Conservation (phyloP, 169 alveolate species). For the Plasmodium vivax region DNA sequence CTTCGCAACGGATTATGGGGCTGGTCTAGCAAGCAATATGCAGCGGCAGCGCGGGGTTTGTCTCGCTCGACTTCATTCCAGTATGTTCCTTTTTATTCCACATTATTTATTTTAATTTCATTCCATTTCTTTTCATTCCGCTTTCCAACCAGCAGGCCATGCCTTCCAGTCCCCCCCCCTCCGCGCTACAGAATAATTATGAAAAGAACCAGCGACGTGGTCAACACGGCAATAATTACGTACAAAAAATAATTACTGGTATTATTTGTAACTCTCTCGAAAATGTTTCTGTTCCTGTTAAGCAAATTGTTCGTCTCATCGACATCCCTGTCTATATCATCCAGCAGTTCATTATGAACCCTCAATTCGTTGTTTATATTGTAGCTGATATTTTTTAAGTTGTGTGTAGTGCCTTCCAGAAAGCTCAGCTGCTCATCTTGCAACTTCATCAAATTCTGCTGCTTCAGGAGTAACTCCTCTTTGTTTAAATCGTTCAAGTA, state of each 20-base stretch:
- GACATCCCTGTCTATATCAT: conserved; percentile 78
- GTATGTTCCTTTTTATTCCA: background rate
- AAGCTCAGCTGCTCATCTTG: conserved; percentile 83
- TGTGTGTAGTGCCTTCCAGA: conserved; percentile 82
- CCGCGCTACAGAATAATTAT: conserved; percentile 52
- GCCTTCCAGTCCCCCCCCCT: background rate
- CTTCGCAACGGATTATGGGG: background rate
- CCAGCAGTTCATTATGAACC: conserved; percentile 79
- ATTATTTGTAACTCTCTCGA: conserved; percentile 75
- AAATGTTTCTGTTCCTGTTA: conserved; percentile 77
- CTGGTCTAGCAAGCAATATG: background rate
- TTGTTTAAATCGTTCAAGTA: conserved; percentile 38
- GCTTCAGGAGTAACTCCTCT: conserved; percentile 53
- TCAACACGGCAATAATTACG: conserved; percentile 75
- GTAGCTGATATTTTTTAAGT: conserved; percentile 80
- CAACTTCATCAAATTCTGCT: conserved; percentile 79
- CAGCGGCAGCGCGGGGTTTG: background rate
- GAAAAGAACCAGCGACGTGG: conserved; percentile 74
- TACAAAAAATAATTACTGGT: conserved; percentile 80
- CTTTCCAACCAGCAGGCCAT: background rate
- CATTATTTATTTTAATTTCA: background rate
- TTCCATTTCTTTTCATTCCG: background rate
- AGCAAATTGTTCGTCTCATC: conserved; percentile 78
- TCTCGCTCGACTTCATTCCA: background rate
- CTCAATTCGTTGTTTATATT: conserved; percentile 82